Evolutionary conservation across 345 rosid genomes (phyloP), one percentile per base, ranked within the genome.

Genomic region (Brassica rapa): DNA sequence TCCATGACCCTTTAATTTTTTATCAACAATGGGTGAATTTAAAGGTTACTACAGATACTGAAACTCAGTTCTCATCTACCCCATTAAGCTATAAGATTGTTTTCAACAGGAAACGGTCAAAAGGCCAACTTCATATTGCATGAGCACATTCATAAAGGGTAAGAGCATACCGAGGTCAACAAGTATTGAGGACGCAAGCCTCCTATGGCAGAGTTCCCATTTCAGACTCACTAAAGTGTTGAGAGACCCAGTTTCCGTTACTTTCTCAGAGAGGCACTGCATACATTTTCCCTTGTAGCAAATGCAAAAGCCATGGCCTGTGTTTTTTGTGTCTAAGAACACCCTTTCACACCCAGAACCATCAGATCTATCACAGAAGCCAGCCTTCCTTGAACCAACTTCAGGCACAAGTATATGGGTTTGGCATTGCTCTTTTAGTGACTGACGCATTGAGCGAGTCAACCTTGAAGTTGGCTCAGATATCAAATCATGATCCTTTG

Each of bases 361-460:
- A 66, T 77, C 78, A 73, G 84, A 68, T 49, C 8, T 49, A 61
- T 16, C 65, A 72, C 68, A 70, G 37, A 66, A 73, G 60, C 73
- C 77, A n/a, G 76, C 72, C 23, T 63, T 75, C 62, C 85, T 82
- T 49, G 73, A 39, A 67, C 41, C 57, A 70, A 74, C 71, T 67
- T 68, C 67, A 80, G 66, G 83, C 35, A 66, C 78, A 71, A 19
- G 21, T 19, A 19, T 19, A 73, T 72, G 12, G 68, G 62, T 81
- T 16, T 63, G 72, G 75, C 71, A 73, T 69, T 89, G 86, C 70
- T 77, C 86, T 75, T 85, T 87, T 57, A 82, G 83, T 77, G 87
- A 87, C 68, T 86, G 86, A 66, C 71, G 80, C 85, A 81, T 89
- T n/a, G 97, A 92, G 53, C 97, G 90, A 70, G 97, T 94, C 78